These are phyloP conservation scores for Gastrodia elata DNA, from an alignment of 106 monocot genomes.

Conservation along the genomic window DNA sequence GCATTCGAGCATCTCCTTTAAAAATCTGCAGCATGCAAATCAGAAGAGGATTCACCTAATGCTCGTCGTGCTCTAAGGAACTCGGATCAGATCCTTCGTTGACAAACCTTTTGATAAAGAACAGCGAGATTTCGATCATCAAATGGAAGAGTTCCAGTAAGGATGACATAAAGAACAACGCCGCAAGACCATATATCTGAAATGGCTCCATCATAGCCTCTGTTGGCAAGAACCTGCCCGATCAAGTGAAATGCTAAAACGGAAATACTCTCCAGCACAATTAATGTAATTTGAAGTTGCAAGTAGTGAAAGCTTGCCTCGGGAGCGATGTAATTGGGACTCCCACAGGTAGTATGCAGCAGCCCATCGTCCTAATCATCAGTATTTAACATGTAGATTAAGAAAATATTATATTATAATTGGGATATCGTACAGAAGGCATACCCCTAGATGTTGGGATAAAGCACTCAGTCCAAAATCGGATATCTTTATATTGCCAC, in stretches of 20 bases:
- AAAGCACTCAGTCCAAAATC: slow-evolving; percentile 94
- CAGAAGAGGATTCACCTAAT: neutral
- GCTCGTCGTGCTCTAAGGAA: no score
- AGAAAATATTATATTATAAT: neutral
- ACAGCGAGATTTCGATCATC: slow-evolving; percentile 86
- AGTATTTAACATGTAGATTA: neutral
- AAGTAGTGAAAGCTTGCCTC: slow-evolving; percentile 25
- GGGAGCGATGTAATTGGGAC: slow-evolving; percentile 90
- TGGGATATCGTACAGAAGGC: neutral
- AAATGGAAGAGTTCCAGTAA: slow-evolving; percentile 77
- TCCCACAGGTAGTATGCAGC: slow-evolving; percentile 94
- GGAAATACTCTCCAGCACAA: neutral
- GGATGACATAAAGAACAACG: slow-evolving; percentile 81
- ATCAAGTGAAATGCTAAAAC: slow-evolving; percentile 2
- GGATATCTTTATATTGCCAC: slow-evolving; percentile 81
- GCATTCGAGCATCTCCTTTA: slow-evolving; percentile 62
- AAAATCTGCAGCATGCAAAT: slow-evolving; percentile 43
- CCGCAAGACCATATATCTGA: slow-evolving; percentile 98
- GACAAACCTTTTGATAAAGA: slow-evolving; percentile 85
- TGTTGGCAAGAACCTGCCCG: slow-evolving; percentile 79
- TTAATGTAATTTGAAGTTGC: neutral
- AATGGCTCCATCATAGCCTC: slow-evolving; percentile 82
- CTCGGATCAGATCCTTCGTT: no score
- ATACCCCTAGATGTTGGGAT: slow-evolving; percentile 32
- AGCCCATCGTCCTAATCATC: slow-evolving; percentile 63